Conservation (phyloP, 176 grass and related monocot species). For the Oryza brachyantha region DNA sequence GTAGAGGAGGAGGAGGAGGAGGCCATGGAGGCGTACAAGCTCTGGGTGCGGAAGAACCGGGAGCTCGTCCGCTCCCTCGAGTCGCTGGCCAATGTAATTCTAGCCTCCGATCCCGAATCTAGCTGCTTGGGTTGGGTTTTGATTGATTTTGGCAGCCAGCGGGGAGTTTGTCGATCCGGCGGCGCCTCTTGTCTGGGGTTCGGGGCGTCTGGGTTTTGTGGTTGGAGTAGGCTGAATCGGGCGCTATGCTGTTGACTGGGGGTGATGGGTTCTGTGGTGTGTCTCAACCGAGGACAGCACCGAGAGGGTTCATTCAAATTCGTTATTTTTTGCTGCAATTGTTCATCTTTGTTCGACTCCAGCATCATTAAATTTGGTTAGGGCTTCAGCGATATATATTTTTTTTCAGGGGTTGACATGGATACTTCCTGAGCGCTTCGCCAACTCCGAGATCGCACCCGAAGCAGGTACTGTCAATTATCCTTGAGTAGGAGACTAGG, state of each 20-base stretch:
- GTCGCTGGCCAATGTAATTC: slow-evolving; percentile 80
- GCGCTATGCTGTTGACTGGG: not conserved
- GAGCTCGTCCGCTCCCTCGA: slow-evolving; percentile 93
- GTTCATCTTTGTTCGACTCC: not conserved
- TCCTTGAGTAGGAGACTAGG: not conserved
- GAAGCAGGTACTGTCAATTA: slow-evolving; percentile 75
- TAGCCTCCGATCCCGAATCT: too few species aligned
- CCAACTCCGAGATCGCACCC: slow-evolving; percentile 84
- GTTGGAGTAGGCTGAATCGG: not conserved
- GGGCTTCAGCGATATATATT: too few species aligned
- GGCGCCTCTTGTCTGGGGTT: not conserved
- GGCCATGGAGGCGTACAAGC: slow-evolving; percentile 89
- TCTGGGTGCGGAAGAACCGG: slow-evolving; percentile 83
- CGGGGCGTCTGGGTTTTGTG: not conserved
- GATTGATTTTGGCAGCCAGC: too few species aligned
- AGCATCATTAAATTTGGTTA: not conserved
- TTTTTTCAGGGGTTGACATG: slow-evolving; percentile 71
- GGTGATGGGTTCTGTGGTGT: too few species aligned
- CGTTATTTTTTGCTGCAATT: not conserved
- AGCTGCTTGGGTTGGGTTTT: too few species aligned
- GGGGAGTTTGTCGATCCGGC: not conserved
- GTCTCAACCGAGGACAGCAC: not conserved
- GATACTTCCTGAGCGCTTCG: slow-evolving; percentile 93
- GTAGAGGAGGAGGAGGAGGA: not conserved
- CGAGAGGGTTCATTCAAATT: not conserved